Conservation (phyloP, 257 asterid genomes). For the Jacaranda copaia region DNA sequence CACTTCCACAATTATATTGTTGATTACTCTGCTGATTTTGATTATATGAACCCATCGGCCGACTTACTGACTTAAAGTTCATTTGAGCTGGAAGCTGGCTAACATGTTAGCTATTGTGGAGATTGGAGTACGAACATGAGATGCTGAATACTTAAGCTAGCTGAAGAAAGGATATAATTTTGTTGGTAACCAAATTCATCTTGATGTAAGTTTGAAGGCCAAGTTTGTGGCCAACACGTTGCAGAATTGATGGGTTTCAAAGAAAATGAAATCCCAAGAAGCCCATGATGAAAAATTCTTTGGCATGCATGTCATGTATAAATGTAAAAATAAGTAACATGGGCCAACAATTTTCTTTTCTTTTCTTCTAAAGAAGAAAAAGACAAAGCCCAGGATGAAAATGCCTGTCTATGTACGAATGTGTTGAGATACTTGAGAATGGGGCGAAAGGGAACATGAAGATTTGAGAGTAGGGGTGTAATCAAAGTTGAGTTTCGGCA, state of each 20-base stretch:
- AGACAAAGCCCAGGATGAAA: too few species aligned
- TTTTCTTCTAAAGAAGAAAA: too few species aligned
- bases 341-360: not conserved
- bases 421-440: too few species aligned
- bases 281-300: not conserved
- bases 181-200: not conserved
- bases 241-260: conserved; percentile 7
- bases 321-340: not conserved
- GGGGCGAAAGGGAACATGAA: too few species aligned
- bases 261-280: conserved; percentile 27
- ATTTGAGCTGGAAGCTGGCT: not conserved
- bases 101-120: not conserved
- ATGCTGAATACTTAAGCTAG: not conserved
- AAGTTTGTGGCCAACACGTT: not conserved
- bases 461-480: too few species aligned
- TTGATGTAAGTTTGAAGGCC: conserved; percentile 21
- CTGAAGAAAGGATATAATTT: not conserved
- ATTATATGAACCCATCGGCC: not conserved
- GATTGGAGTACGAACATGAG: not conserved
- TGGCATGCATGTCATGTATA: not conserved
- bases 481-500: too few species aligned
- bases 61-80: not conserved
- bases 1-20: not conserved
- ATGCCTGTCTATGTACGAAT: too few species aligned
- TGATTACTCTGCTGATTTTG: not conserved